Base-by-base conservation (phyloP, 352 stramenopile species). In the Phytophthora foliorum region DNA sequence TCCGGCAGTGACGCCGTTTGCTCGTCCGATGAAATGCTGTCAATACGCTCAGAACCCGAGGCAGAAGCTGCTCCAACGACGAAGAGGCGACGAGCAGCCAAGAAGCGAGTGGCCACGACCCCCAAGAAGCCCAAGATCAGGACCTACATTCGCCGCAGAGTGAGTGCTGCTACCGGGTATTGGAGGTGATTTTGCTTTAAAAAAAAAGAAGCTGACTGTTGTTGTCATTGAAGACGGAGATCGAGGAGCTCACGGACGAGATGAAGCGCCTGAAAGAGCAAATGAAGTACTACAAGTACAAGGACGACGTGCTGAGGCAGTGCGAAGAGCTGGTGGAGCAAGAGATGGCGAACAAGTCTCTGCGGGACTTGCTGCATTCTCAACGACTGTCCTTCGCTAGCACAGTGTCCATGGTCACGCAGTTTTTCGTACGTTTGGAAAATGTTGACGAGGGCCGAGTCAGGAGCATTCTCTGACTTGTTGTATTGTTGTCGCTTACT, bases 381-480 rank as follows among this genome's bases (percentile, higher is more conserved):
- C 71, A 78, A 21, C 57, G 61, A 9, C 42, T 76, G 1, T 68
- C 60, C 8, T 67, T 79, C 19, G 71, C 67, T 16, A 75, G 50
- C 42, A 63, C 71, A 3, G 19, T 66, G 24, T 78, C 71, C 36
- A 63, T 75, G 56, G 48, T 67, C 46, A 64, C 52, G 19, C 61
- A 75, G 24, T 76, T 79, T 31, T 66, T 75, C 61, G 71, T 78
- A 66, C 50, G 68, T 61, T 55, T 6, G 13, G 27, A n/a, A 6
- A 41, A 13, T 7, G 11, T n/a, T 41, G 34, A 19, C 13, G 5
- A n/a, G 10, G 2, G 13, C 13, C n/a, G n/a, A n/a, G n/a, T n/a
- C 4, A 11, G 34, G 3, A 16, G 34, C 4, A 16, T 41, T 27
- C 10, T 48, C 19, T 48, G 22, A 48, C 41, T 48, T 48, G 22